Conservation (phyloP, 106 monocot genomes). For the Acorus gramineus region DNA sequence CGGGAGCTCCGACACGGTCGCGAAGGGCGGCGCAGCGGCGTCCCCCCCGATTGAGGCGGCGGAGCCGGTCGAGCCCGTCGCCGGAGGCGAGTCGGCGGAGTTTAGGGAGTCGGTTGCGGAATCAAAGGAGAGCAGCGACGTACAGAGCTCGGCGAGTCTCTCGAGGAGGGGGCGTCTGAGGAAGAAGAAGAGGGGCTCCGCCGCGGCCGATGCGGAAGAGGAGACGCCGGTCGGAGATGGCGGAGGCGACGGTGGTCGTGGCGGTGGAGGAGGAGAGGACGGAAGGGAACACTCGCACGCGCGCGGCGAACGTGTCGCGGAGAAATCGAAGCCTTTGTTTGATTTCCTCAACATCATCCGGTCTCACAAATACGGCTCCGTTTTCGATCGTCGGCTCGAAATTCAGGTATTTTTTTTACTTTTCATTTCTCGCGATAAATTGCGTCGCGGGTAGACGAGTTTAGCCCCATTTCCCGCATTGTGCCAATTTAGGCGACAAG, state of each 20-base stretch:
- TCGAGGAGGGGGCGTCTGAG: constrained; percentile 26
- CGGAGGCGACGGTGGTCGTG: background rate
- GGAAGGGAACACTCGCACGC: constrained; percentile 12
- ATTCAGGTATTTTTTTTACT: constrained; percentile 51
- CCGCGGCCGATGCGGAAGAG: constrained; percentile 1
- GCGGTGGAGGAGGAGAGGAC: constrained; percentile 3
- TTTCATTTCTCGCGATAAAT: background rate
- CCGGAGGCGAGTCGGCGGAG: no score
- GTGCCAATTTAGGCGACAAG: no score
- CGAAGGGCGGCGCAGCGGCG: constrained; percentile 7
- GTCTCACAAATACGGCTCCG: constrained; percentile 44
- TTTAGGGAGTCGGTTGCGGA: no score
- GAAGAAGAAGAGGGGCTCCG: constrained; percentile 8
- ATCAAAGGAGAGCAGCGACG: constrained; percentile 41
- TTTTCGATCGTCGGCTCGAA: constrained; percentile 76
- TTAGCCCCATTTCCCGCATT: background rate
- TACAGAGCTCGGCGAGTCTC: constrained; percentile 83
- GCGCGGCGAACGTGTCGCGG: background rate
- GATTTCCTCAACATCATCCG: constrained; percentile 44
- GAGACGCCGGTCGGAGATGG: constrained; percentile 5
- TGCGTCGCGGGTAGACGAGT: background rate
- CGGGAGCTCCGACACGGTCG: constrained; percentile 53
- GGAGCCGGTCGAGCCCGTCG: no score
- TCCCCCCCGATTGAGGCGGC: background rate
- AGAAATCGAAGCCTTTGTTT: constrained; percentile 63